These are phyloP conservation scores for Candida anglica DNA, from an alignment of 805 yeast species.

Conservation along the genomic window DNA sequence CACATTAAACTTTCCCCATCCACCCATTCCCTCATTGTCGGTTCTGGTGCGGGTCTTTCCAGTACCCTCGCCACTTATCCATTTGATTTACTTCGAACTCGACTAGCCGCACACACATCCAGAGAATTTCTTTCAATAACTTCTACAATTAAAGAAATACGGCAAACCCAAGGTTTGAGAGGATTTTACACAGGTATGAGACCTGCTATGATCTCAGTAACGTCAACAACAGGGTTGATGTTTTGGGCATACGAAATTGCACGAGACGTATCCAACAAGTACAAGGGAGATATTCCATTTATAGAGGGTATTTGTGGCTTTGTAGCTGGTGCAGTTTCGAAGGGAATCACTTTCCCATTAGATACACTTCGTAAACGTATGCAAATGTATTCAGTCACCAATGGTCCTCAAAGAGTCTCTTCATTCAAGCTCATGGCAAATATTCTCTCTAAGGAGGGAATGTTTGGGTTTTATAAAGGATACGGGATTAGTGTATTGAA, in stretches of 20 bases:
- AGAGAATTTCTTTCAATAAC: constrained; percentile 36
- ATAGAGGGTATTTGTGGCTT: constrained; percentile 63
- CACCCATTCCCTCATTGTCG: constrained; percentile 53
- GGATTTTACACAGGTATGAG: constrained; percentile 51
- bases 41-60: constrained; percentile 70
- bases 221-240: constrained; percentile 69
- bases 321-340: constrained; percentile 72
- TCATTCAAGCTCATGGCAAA: constrained; percentile 23
- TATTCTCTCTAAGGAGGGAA: constrained; percentile 56
- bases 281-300: constrained; percentile 25
- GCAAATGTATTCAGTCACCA: constrained; percentile 47
- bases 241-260: constrained; percentile 64
- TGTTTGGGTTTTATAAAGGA: constrained; percentile 71
- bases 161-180: constrained; percentile 26
- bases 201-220: constrained; percentile 57
- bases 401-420: constrained; percentile 9
- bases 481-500: constrained; percentile 66
- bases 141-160: constrained; percentile 20
- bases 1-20: constrained; percentile 25
- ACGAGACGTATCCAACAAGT: constrained; percentile 30
- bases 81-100: constrained; percentile 81
- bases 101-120: constrained; percentile 65
- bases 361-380: constrained; percentile 78
- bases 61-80: constrained; percentile 83
- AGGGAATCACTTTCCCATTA: constrained; percentile 75